Evolutionary conservation across 2,329 filamentous ascomycete species (phyloP), one percentile per base, ranked within the genome.

Genomic region (Epichloe festucae): DNA sequence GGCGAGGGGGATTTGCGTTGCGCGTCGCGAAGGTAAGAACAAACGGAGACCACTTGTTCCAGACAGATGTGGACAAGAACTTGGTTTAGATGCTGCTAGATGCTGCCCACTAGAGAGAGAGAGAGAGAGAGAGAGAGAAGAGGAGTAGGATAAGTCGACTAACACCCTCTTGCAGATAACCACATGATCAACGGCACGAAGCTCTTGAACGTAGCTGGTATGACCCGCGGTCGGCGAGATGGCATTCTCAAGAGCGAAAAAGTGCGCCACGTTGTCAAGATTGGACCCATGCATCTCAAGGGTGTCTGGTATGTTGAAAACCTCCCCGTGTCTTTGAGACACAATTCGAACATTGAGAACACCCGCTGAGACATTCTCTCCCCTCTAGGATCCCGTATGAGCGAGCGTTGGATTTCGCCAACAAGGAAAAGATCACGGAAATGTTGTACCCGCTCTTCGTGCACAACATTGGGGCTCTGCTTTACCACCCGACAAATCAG

Each of bases 121-220:
- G 21, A 17, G 17, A 17, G 17, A 17, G 17, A 23, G 23, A 23
- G 23, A 23, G 23, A 42, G 17, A 5, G n/a, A 21, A 8, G 0
- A 19, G 19, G 1, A 5, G 17, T 5, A 4, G 21, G 46, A 10
- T 21, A 14, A 40, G 11, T 23, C 12, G 41, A 23, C 23, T 14
- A 41, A 40, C 10, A 23, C 8, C 11, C 31, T 38, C 19, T 7
- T 34, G 42, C 57, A 94, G 91, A 96, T 62, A 97, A 96, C 69
- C 89, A 95, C 71, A 96, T 98, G 88, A 96, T 98, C 68, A 98
- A 97, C 63, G 93, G 93, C 17, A 98, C 93, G 1, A 98, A 97
- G 69, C 75, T 98, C 52, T 73, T 97, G 53, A 98, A 98, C 59
- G 93, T 98, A 50, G 93, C 93, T 48, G 91, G 93, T 12, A 98